Conservation (phyloP, 1,284 basidiomycete genomes). For the Trametes hirsuta region DNA sequence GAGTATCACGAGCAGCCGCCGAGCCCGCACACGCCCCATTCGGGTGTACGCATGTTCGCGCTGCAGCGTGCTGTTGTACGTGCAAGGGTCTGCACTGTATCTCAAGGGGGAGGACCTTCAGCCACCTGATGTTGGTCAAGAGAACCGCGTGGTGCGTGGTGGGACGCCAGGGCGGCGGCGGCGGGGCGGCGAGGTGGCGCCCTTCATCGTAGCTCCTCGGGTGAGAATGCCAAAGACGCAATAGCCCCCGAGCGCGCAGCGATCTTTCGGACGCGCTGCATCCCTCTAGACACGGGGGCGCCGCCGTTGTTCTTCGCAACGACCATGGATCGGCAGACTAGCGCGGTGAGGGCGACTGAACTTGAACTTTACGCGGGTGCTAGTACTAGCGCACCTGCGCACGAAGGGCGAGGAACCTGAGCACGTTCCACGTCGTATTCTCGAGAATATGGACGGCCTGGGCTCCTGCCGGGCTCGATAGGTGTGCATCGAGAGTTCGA, state of each 20-base stretch:
- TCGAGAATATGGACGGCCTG: too few relatives aligned
- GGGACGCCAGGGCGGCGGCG: neutral
- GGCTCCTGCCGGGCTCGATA: too few relatives aligned
- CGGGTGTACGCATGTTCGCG: neutral
- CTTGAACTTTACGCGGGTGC: too few relatives aligned
- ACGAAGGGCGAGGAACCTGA: too few relatives aligned
- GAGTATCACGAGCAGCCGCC: slow-evolving; percentile 13
- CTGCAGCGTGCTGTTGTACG: neutral
- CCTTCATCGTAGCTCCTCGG: slow-evolving; percentile 11
- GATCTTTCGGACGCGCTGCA: neutral
- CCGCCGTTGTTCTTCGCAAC: too few relatives aligned
- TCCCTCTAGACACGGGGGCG: neutral
- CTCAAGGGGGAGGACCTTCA: neutral
- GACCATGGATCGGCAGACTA: too few relatives aligned
- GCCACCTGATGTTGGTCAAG: neutral
- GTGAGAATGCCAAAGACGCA: neutral
- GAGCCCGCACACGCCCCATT: slow-evolving; percentile 6
- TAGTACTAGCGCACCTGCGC: too few relatives aligned
- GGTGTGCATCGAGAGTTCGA: too few relatives aligned
- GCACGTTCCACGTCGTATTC: too few relatives aligned
- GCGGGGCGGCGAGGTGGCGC: slow-evolving; percentile 2
- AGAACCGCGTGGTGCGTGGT: neutral
- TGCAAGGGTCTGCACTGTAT: neutral
- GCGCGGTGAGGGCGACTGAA: too few relatives aligned
- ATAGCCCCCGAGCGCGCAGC: neutral